Percentiles rank a stretch among this genome's conserved stretches.
Evolutionary conservation across 208 protist species (phyloP).

Genomic region (Trypanosoma melophagium): DNA sequence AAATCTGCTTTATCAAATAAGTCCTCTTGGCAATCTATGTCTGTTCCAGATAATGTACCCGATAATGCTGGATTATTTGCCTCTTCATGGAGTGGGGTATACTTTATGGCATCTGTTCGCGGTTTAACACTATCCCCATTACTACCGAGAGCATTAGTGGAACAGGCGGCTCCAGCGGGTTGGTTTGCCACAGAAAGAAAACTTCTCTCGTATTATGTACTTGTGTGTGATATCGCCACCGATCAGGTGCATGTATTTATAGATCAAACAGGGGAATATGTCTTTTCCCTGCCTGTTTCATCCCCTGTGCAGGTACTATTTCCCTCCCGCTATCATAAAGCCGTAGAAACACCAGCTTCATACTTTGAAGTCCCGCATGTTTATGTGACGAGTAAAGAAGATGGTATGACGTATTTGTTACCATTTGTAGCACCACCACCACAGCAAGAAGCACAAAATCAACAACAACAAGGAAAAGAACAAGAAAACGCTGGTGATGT

Average conservation of each 20-base stretch:
- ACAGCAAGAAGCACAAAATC: neutral
- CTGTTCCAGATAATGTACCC: constrained; percentile 26
- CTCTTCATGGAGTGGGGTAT: constrained; percentile 69
- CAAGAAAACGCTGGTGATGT: too few relatives aligned
- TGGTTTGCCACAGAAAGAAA: constrained; percentile 38
- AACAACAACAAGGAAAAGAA: too few relatives aligned
- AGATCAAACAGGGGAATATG: constrained; percentile 55
- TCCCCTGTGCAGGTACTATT: constrained; percentile 88
- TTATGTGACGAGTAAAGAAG: constrained; percentile 90
- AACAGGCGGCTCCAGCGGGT: constrained; percentile 54
- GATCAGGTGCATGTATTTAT: constrained; percentile 79
- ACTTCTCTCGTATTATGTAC: constrained; percentile 60
- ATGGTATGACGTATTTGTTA: constrained; percentile 77
- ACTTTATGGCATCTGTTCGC: constrained; percentile 75
- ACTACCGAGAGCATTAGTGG: constrained; percentile 66
- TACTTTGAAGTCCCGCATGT: constrained; percentile 70
- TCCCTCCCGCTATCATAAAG: constrained; percentile 46
- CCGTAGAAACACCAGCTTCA: constrained; percentile 2
- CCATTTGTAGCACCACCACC: constrained; percentile 40
- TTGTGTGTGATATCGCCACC: constrained; percentile 77
- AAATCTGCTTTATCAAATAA: constrained; percentile 31
- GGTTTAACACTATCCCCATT: constrained; percentile 76
- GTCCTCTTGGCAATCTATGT: neutral
- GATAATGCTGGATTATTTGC: constrained; percentile 71
- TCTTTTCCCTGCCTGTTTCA: constrained; percentile 70